phyloP scores from a whole-genome alignment of 176 grass and related monocot genomes.

The Olyra latifolia region DNA sequence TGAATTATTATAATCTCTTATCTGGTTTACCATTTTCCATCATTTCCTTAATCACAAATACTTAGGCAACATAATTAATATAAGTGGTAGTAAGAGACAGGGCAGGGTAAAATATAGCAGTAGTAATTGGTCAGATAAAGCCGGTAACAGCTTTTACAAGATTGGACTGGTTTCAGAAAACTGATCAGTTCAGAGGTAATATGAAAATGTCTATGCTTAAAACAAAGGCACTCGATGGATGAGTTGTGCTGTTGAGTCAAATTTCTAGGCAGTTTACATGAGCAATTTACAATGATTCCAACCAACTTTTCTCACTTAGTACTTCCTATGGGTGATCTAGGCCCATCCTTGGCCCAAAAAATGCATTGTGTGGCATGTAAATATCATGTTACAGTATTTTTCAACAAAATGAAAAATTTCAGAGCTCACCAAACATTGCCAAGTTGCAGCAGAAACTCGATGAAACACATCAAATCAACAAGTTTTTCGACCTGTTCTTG shows the following conservation, averaged over 20 bases:
- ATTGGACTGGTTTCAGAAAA: background rate
- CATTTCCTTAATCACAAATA: background rate
- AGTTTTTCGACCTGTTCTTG: background rate
- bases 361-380: background rate
- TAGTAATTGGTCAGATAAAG: background rate
- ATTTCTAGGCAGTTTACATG: background rate
- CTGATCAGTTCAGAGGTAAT: background rate
- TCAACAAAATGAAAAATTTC: background rate
- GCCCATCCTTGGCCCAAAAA: background rate
- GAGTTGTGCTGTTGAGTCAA: background rate
- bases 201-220: background rate
- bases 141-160: background rate
- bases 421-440: background rate
- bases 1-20: background rate
- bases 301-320: background rate
- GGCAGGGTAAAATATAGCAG: background rate
- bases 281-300: background rate
- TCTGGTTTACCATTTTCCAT: slow-evolving; percentile 2
- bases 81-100: background rate
- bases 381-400: background rate
- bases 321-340: background rate
- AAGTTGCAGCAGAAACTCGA: background rate
- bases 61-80: background rate
- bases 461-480: background rate
- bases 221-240: background rate